These are phyloP conservation scores for Yamadazyma blattariae DNA, from an alignment of 1,139 yeast species.

Conservation along the genomic window DNA sequence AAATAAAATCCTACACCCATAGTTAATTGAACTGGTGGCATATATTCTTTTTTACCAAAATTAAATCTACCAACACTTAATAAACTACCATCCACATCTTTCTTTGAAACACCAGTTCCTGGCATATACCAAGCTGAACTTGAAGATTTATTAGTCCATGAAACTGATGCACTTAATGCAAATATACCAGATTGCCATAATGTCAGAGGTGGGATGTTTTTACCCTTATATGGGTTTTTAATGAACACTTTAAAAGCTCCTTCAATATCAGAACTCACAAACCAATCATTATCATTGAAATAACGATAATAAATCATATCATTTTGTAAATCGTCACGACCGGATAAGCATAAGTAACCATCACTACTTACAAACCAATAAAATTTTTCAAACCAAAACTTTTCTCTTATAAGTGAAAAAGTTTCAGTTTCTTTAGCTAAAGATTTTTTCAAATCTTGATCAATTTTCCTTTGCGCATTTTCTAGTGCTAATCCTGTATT, in stretches of 20 bases:
- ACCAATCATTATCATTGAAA: slow-evolving; percentile 67
- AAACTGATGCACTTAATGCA: slow-evolving; percentile 76
- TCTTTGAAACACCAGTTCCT: slow-evolving; percentile 65
- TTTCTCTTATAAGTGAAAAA: slow-evolving; percentile 64
- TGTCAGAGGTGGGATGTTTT: slow-evolving; percentile 77
- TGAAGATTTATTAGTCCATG: slow-evolving; percentile 85
- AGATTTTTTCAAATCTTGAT: slow-evolving; percentile 64
- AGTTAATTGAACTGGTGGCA: slow-evolving; percentile 81
- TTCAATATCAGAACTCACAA: slow-evolving; percentile 73
- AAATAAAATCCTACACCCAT: slow-evolving; percentile 89
- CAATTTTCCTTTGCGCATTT: slow-evolving; percentile 79
- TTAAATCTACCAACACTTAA: slow-evolving; percentile 65
- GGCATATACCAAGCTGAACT: slow-evolving; percentile 83
- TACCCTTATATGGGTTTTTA: slow-evolving; percentile 65
- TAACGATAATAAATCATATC: slow-evolving; percentile 81
- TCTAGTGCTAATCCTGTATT: slow-evolving; percentile 77
- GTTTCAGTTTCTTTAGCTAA: slow-evolving; percentile 64
- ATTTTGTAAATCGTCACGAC: slow-evolving; percentile 80
- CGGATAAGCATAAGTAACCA: slow-evolving; percentile 83
- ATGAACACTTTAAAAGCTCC: slow-evolving; percentile 76
- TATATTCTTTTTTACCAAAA: slow-evolving; percentile 53
- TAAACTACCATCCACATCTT: slow-evolving; percentile 61
- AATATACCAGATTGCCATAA: slow-evolving; percentile 87
- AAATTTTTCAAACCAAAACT: slow-evolving; percentile 91
- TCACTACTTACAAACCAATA: slow-evolving; percentile 90